Evolutionary conservation across 2,329 filamentous ascomycete species (phyloP).

Genomic region (Chaetomiaceae sp.): DNA sequence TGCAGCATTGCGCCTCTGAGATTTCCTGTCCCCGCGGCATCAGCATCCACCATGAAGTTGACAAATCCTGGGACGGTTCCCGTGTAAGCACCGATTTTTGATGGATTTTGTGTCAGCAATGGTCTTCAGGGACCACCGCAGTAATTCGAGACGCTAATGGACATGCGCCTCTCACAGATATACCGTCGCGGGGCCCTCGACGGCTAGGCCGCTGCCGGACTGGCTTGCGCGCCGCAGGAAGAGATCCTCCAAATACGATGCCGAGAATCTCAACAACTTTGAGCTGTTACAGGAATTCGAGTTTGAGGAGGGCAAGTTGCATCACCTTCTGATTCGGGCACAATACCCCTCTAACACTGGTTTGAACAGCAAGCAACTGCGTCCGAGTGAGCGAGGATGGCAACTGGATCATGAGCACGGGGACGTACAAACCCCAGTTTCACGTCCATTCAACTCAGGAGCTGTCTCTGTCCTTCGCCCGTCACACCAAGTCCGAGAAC

Average conservation of each 20-base stretch:
- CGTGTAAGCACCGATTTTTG: slow-evolving; percentile 18
- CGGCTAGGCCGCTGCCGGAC: slow-evolving; percentile 82
- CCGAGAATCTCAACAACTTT: slow-evolving; percentile 88
- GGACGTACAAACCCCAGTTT: slow-evolving; percentile 68
- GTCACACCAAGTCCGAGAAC: slow-evolving; percentile 89
- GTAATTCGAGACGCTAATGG: slow-evolving; percentile 41
- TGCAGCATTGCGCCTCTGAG: slow-evolving; percentile 5
- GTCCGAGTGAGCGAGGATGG: slow-evolving; percentile 90
- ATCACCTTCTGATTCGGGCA: no score
- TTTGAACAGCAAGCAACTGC: slow-evolving; percentile 68
- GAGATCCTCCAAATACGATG: slow-evolving; percentile 84
- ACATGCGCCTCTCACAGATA: slow-evolving; percentile 75
- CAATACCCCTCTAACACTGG: slow-evolving; percentile 13
- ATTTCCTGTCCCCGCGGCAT: slow-evolving; percentile 15
- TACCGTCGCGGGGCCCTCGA: slow-evolving; percentile 87
- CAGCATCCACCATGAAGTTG: slow-evolving; percentile 61
- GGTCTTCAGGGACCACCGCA: not conserved
- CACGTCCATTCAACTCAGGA: slow-evolving; percentile 95
- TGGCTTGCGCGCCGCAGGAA: slow-evolving; percentile 91
- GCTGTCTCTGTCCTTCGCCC: slow-evolving; percentile 85
- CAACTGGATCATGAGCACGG: slow-evolving; percentile 94
- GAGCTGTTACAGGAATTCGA: slow-evolving; percentile 97
- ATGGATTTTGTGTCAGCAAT: not conserved
- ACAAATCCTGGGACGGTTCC: slow-evolving; percentile 64
- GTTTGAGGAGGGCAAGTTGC: slow-evolving; percentile 61